Evolutionary conservation across 2,329 filamentous ascomycete genomes (phyloP), one percentile per base, ranked within the genome.

Genomic region (Calonectria honghensis): DNA sequence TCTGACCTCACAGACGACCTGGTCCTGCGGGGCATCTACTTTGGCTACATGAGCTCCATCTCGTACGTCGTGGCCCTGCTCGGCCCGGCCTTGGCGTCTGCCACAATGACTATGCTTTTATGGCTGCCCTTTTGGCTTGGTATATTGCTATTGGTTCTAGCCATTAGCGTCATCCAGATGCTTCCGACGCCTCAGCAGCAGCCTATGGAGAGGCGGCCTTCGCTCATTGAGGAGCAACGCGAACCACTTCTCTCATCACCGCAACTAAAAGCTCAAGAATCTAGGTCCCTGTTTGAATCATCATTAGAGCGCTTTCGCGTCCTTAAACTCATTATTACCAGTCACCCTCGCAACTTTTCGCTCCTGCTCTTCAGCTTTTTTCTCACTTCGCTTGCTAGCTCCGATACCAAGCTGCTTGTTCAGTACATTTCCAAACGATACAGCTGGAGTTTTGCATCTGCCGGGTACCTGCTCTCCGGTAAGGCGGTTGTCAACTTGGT

Each of bases 351-450:
- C 7, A 89, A 88, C 78, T 84, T 88, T 45, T 80, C 81, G 3
- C 80, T 90, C 2, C 77, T 89, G 2, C 84, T 89, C 1, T 64
- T 84, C 63, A 86, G 85, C 77, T 88, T 89, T 78, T 83, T 89
- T 68, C 84, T 89, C 71, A 87, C 87, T 1, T 87, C 88, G 16
- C 83, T 89, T 20, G 88, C 88, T 7, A 89, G 87, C 79, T 88
- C 88, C 29, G 88, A 90, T 75, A 89, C 88, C 20, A 89, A 89
- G 72, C 83, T 90, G 0, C 82, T 89, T 9, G 84, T 88, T 2
- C 87, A 89, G 72, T 89, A 89, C 76, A 89, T 89, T 75, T 89
- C 88, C 0, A 88, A 85, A 74, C 84, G 88, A 0, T 89, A 89
- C 51, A 68, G 79, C 27, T 89, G 88, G 88, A 84, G 82, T 0